Conservation (phyloP, 2,329 filamentous ascomycete species). For the Alternaria angustiovoidea region DNA sequence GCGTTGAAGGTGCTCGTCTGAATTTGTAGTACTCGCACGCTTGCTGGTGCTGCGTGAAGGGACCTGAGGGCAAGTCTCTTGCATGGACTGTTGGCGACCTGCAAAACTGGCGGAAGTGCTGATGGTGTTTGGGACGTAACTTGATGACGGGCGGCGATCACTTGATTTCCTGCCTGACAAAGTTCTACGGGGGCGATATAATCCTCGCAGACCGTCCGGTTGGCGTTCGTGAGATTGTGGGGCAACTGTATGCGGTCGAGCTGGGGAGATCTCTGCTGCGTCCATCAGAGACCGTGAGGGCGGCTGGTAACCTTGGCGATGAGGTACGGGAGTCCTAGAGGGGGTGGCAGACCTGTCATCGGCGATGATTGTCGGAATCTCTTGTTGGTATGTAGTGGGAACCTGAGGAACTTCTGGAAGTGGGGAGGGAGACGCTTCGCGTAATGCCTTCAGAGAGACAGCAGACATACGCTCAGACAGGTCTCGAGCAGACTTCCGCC, state of each 20-base stretch:
- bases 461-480: slow-evolving; percentile 44
- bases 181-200: slow-evolving; percentile 25
- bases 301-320: slow-evolving; percentile 12
- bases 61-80: slow-evolving; percentile 19
- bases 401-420: slow-evolving; percentile 33
- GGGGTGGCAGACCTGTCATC: slow-evolving; percentile 12
- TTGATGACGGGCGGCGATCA: slow-evolving; percentile 25
- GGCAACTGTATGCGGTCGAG: slow-evolving; percentile 13
- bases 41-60: slow-evolving; percentile 28
- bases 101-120: slow-evolving; percentile 5
- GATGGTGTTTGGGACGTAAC: slow-evolving; percentile 13
- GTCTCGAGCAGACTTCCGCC: slow-evolving; percentile 35
- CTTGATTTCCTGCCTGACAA: slow-evolving; percentile 15
- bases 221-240: slow-evolving; percentile 26
- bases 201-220: slow-evolving; percentile 30
- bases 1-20: slow-evolving; percentile 23
- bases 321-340: slow-evolving; percentile 18
- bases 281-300: slow-evolving; percentile 20
- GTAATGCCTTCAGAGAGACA: slow-evolving; percentile 36
- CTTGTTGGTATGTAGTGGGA: slow-evolving; percentile 22
- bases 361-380: slow-evolving; percentile 15
- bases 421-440: slow-evolving; percentile 17
- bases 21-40: slow-evolving; percentile 21
- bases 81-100: slow-evolving; percentile 16
- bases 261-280: slow-evolving; percentile 18